phyloP scores from a whole-genome alignment of 768 basidiomycete genomes.

The Mycena belliarum region DNA sequence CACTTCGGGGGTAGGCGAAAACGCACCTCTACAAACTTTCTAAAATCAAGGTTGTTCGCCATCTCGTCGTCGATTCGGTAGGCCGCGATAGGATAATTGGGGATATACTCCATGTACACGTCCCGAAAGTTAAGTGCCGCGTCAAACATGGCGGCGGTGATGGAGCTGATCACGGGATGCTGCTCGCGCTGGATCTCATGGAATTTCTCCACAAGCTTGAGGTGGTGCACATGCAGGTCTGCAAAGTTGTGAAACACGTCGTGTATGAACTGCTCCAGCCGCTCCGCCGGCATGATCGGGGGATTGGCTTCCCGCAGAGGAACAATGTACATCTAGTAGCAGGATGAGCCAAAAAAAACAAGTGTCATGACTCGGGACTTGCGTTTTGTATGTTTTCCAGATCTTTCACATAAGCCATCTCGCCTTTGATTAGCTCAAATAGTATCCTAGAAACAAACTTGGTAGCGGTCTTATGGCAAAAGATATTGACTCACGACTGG shows the following conservation, averaged over 20 bases:
- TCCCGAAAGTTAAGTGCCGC: conserved; percentile 92
- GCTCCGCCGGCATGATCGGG: conserved; percentile 73
- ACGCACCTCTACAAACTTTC: conserved; percentile 77
- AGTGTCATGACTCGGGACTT: conserved; percentile 29
- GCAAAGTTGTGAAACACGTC: conserved; percentile 90
- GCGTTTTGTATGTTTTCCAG: conserved; percentile 82
- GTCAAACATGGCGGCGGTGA: conserved; percentile 81
- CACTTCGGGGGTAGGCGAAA: conserved; percentile 22
- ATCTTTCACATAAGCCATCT: conserved; percentile 94
- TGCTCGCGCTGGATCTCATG: conserved; percentile 88
- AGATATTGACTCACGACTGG: conserved; percentile 69
- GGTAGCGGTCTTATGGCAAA: no score
- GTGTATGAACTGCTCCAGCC: conserved; percentile 72
- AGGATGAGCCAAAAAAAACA: not conserved
- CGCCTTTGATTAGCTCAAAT: conserved; percentile 92
- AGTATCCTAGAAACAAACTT: conserved; percentile 59
- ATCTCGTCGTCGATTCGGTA: conserved; percentile 88
- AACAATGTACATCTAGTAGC: conserved; percentile 71
- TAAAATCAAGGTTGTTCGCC: conserved; percentile 78
- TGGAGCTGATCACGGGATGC: conserved; percentile 72
- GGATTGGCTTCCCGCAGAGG: conserved; percentile 73
- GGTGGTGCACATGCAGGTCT: conserved; percentile 75
- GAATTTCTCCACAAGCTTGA: conserved; percentile 74
- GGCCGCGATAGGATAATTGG: conserved; percentile 89
- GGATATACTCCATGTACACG: conserved; percentile 90